Conservation (phyloP, 345 rosid genomes). For the Leavenworthia alabamica region DNA sequence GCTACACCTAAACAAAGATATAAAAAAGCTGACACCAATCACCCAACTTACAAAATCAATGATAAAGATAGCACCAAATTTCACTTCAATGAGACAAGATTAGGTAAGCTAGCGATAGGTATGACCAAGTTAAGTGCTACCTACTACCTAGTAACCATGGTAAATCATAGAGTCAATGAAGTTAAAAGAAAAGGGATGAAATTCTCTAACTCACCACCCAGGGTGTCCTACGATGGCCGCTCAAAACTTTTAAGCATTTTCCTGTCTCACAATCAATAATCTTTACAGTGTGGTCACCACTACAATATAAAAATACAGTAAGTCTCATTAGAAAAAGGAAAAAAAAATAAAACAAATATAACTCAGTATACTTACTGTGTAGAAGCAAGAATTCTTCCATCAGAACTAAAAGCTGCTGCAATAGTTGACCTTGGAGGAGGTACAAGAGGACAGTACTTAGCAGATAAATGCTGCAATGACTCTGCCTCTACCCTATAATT, state of each 20-base stretch:
- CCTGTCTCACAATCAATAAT: slow-evolving; percentile 87
- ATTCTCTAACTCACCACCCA: slow-evolving; percentile 81
- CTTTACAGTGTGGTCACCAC: slow-evolving; percentile 97
- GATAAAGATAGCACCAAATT: slow-evolving; percentile 3
- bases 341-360: neutral
- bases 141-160: slow-evolving; percentile 6
- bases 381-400: slow-evolving; percentile 84
- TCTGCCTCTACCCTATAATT: slow-evolving; percentile 75
- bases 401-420: slow-evolving; percentile 95
- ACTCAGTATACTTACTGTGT: slow-evolving; percentile 55
- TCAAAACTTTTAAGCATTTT: slow-evolving; percentile 83
- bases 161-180: slow-evolving; percentile 6
- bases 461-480: slow-evolving; percentile 71
- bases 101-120: neutral
- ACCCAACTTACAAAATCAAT: slow-evolving; percentile 4
- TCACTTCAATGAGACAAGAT: neutral
- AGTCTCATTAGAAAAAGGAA: slow-evolving; percentile 17
- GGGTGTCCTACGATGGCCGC: slow-evolving; percentile 93
- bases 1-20: neutral
- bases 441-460: slow-evolving; percentile 70
- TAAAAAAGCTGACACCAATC: slow-evolving; percentile 5
- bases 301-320: slow-evolving; percentile 26
- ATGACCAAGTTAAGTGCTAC: neutral
- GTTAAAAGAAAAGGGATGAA: neutral
- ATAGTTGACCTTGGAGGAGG: slow-evolving; percentile 99